Conservation (phyloP, 2,329 filamentous ascomycete species). For the Cladosporium sp. region DNA sequence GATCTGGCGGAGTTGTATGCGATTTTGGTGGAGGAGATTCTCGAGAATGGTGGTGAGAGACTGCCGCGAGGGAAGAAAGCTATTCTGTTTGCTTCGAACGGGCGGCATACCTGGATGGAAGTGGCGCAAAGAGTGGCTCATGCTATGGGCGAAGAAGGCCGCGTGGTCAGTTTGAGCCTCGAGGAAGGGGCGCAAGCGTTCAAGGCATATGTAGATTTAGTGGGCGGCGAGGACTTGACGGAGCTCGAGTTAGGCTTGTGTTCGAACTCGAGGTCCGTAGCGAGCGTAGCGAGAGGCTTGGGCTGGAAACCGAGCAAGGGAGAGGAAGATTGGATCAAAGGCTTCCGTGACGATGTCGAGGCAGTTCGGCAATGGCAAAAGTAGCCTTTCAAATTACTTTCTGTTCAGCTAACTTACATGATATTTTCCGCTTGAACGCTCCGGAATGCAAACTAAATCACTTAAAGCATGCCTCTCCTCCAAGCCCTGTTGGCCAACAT, state of each 20-base stretch:
- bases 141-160: constrained; percentile 33
- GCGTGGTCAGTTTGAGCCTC: constrained; percentile 26
- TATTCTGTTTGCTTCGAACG: constrained; percentile 47
- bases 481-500: constrained; percentile 77
- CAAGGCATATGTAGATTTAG: constrained; percentile 17
- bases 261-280: constrained; percentile 24
- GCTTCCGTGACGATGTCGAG: not conserved
- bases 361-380: not conserved
- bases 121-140: constrained; percentile 41
- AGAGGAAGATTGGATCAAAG: constrained; percentile 16
- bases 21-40: constrained; percentile 37
- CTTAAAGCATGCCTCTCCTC: constrained; percentile 84
- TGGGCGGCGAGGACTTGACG: constrained; percentile 24
- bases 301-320: constrained; percentile 25
- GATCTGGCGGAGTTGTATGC: constrained; percentile 48
- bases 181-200: constrained; percentile 25
- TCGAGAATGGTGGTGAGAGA: constrained; percentile 31
- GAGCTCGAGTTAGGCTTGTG: constrained; percentile 40
- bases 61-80: constrained; percentile 41
- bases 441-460: not conserved
- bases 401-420: not conserved
- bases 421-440: constrained; percentile 1
- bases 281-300: constrained; percentile 19
- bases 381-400: not conserved
- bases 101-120: constrained; percentile 43